A percentile compares a stretch with the other conserved stretches of the same genome.
Conservation (phyloP, 2,329 filamentous ascomycete genomes). For the Aspergillus chevalieri region DNA sequence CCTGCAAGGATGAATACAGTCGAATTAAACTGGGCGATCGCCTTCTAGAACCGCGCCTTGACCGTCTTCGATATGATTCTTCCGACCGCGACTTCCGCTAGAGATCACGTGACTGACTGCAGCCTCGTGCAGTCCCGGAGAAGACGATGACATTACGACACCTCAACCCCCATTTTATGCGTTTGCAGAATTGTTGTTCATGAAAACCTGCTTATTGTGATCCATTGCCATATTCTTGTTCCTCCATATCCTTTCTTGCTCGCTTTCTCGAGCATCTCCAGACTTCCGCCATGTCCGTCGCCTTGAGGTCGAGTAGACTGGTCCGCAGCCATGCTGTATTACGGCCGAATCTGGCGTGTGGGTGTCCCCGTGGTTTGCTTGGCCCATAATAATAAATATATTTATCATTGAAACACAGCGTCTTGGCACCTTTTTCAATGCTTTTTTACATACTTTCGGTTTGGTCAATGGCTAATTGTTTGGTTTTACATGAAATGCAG, state of each 20-base stretch:
- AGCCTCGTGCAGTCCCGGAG: constrained; percentile 8
- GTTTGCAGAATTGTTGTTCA: neutral
- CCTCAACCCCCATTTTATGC: constrained; percentile 4
- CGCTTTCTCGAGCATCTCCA: constrained; percentile 18
- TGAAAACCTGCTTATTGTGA: neutral
- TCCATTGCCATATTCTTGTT: neutral
- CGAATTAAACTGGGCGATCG: too few species aligned
- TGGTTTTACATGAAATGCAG: constrained; percentile 13
- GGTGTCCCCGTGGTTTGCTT: constrained; percentile 4
- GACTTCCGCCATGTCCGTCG: constrained; percentile 31
- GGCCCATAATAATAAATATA: too few species aligned
- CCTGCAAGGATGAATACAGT: too few species aligned
- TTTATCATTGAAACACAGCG: too few species aligned
- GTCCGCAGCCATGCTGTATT: constrained; percentile 30
- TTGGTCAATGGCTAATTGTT: constrained; percentile 1
- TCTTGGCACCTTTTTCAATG: neutral
- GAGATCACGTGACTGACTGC: constrained; percentile 12
- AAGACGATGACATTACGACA: constrained; percentile 8
- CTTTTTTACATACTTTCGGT: neutral
- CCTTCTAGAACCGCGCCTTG: too few species aligned
- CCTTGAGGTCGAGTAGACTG: constrained; percentile 34
- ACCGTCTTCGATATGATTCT: neutral
- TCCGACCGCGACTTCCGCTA: constrained; percentile 5
- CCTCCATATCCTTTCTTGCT: constrained; percentile 9
- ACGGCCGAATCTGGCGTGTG: constrained; percentile 25